These are phyloP conservation scores for Hymenoscyphus linearis DNA, from an alignment of 2,329 filamentous ascomycete genomes.

Conservation along the genomic window DNA sequence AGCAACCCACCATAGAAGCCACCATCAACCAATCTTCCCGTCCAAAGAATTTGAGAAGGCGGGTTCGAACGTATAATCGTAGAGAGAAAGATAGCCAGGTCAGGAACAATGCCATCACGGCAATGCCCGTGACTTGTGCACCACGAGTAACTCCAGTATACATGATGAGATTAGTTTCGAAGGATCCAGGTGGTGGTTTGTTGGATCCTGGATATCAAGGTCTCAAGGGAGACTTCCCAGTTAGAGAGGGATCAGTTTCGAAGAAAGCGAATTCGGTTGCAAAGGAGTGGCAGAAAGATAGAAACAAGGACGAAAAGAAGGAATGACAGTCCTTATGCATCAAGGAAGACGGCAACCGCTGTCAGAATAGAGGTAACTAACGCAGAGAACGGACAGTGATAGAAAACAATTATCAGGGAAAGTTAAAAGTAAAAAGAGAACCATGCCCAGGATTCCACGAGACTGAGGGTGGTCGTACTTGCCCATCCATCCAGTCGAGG, in stretches of 20 bases:
- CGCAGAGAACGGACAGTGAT: not conserved
- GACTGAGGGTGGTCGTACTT: not conserved
- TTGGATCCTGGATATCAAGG: not conserved
- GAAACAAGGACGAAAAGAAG: not conserved
- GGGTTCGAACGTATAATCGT: conserved; percentile 28
- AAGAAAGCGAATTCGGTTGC: not conserved
- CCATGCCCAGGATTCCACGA: not conserved
- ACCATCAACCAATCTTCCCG: conserved; percentile 30
- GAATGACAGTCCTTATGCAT: not conserved
- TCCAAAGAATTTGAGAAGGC: conserved; percentile 29
- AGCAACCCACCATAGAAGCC: conserved; percentile 23
- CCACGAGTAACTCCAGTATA: conserved; percentile 19
- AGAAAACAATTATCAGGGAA: conserved; percentile 1
- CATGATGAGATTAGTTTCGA: conserved; percentile 1
- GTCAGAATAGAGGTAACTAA: not conserved
- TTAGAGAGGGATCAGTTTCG: not conserved
- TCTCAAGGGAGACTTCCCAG: not conserved
- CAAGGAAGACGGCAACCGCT: conserved; percentile 1
- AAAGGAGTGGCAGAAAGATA: not conserved
- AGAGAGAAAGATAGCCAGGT: conserved; percentile 30
- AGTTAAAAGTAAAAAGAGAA: not conserved
- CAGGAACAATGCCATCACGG: conserved; percentile 33
- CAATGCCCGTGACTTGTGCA: conserved; percentile 29
- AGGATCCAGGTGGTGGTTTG: not conserved
- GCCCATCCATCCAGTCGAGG: not conserved